Evolutionary conservation across 306 rosid genomes (phyloP).

Genomic region (Prinsepia uniflora): DNA sequence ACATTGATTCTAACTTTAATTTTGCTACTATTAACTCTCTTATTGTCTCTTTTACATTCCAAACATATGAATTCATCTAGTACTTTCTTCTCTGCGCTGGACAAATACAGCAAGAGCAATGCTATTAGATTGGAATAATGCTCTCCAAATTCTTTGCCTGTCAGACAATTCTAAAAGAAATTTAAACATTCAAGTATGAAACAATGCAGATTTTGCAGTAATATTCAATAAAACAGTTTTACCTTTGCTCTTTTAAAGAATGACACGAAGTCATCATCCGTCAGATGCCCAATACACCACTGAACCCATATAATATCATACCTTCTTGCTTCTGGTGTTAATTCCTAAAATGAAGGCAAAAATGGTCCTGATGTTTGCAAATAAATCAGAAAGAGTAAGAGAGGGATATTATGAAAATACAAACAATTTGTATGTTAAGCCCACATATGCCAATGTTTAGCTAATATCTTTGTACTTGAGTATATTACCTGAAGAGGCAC

Average conservation of each 20-base stretch:
- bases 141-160: neutral
- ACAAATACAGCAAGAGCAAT: too few relatives aligned
- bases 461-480: conserved; percentile 5
- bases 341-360: conserved; percentile 49
- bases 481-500: conserved; percentile 81
- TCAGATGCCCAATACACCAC: conserved; percentile 83
- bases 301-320: conserved; percentile 97
- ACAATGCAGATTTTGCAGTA: neutral
- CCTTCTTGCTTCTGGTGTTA: conserved; percentile 79
- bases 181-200: too few relatives aligned
- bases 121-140: too few relatives aligned
- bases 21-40: too few relatives aligned
- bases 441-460: neutral
- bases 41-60: too few relatives aligned
- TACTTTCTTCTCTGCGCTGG: too few relatives aligned
- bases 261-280: neutral
- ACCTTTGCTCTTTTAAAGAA: too few relatives aligned
- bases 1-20: too few relatives aligned
- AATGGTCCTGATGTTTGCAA: conserved; percentile 14
- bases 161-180: neutral
- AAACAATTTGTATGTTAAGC: neutral
- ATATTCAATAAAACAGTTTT: too few relatives aligned
- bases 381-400: neutral
- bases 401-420: neutral
- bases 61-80: too few relatives aligned